Conservation (phyloP, 2,329 filamentous ascomycete genomes). For the Dendryphion nanum region DNA sequence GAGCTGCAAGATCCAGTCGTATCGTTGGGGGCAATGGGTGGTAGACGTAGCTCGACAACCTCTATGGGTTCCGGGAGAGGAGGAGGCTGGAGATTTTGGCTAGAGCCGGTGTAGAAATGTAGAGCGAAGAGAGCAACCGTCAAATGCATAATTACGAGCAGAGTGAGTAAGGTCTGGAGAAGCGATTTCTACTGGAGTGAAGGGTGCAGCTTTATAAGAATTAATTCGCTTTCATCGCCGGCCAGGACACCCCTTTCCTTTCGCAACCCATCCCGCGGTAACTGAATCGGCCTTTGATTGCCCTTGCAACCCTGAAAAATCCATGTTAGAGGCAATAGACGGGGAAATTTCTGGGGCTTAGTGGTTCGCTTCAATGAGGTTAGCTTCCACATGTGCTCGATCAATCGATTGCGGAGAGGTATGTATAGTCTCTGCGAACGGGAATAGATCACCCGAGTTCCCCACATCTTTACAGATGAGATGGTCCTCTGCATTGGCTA, state of each 20-base stretch:
- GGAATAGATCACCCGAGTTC: background rate
- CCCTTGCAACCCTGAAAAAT: background rate
- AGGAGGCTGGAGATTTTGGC: slow-evolving; percentile 1
- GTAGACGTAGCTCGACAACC: slow-evolving; percentile 38
- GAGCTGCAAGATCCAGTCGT: slow-evolving; percentile 32
- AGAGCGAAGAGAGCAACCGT: background rate
- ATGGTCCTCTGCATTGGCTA: background rate
- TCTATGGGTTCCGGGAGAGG: slow-evolving; percentile 33
- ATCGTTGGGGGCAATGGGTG: slow-evolving; percentile 31
- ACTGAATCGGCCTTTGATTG: background rate
- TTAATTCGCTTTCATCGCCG: no score
- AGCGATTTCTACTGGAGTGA: background rate
- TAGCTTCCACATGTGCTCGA: background rate
- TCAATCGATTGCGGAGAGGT: background rate
- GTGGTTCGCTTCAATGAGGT: background rate
- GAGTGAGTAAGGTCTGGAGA: background rate
- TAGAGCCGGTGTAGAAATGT: background rate
- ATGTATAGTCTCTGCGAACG: background rate
- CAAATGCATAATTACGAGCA: slow-evolving; percentile 1
- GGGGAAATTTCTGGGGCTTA: background rate
- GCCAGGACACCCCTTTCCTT: no score
- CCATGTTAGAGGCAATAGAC: background rate
- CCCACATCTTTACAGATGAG: background rate
- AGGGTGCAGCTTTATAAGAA: background rate
- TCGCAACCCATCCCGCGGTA: no score